These are phyloP conservation scores for Leishmania arabica DNA, from an alignment of 208 protist species.

Conservation along the genomic window DNA sequence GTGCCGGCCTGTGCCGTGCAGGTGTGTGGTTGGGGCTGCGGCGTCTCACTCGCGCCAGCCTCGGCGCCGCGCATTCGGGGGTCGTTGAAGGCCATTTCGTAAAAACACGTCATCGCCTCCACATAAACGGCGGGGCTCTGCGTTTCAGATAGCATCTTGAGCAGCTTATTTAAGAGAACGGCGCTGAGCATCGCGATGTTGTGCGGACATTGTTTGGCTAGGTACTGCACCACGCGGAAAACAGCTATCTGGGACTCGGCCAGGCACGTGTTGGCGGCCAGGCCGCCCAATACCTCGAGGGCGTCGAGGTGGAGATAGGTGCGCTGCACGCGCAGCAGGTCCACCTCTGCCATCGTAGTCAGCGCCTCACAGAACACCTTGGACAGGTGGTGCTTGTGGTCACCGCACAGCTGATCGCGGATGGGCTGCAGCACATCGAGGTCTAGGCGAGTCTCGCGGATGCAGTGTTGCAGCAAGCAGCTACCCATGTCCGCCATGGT, in stretches of 20 bases:
- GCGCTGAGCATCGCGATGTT: constrained; percentile 56
- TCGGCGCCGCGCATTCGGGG: constrained; percentile 26
- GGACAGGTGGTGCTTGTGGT: constrained; percentile 33
- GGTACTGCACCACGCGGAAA: constrained; percentile 41
- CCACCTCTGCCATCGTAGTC: constrained; percentile 28
- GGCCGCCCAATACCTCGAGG: constrained; percentile 60
- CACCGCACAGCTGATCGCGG: constrained; percentile 58
- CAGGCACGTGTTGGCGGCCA: constrained; percentile 38
- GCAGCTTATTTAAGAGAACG: constrained; percentile 41
- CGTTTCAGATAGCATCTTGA: constrained; percentile 37
- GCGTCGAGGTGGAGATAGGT: constrained; percentile 68
- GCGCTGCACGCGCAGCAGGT: constrained; percentile 28
- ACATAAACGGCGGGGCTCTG: constrained; percentile 52
- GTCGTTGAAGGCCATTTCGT: constrained; percentile 70
- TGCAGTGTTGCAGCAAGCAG: constrained; percentile 32
- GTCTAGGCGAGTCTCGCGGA: constrained; percentile 39
- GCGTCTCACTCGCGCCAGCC: constrained; percentile 2
- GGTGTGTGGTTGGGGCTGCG: constrained; percentile 13
- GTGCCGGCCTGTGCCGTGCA: not conserved
- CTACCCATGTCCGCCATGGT: constrained; percentile 31
- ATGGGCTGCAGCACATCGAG: constrained; percentile 52
- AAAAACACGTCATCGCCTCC: constrained; percentile 67
- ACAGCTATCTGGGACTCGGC: constrained; percentile 62
- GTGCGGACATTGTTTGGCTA: constrained; percentile 40
- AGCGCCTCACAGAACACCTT: constrained; percentile 67